phyloP scores from a whole-genome alignment of 2,329 filamentous ascomycete genomes.

The Calonectria hongkongensis region DNA sequence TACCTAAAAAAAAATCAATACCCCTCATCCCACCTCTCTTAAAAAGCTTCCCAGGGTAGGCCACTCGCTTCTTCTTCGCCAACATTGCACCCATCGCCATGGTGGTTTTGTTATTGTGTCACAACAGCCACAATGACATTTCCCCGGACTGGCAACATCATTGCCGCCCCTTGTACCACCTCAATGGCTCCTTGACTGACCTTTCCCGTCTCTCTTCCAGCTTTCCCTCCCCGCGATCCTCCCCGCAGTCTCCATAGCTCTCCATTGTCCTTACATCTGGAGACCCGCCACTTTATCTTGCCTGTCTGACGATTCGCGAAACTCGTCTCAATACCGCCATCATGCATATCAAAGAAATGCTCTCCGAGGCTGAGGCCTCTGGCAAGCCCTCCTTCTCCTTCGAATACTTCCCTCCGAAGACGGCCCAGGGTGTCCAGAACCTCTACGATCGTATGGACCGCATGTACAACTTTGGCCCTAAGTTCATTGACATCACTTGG shows the following conservation, averaged over 20 bases:
- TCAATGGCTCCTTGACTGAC: constrained; percentile 34
- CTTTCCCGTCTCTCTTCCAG: constrained; percentile 12
- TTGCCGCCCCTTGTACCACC: not conserved
- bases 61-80: constrained; percentile 23
- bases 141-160: not conserved
- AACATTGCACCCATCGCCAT: constrained; percentile 5
- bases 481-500: constrained; percentile 99
- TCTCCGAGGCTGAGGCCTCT: constrained; percentile 86
- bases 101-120: constrained; percentile 30
- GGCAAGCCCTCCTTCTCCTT: constrained; percentile 95
- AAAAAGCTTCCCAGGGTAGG: constrained; percentile 31
- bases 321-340: constrained; percentile 59
- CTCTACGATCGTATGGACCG: constrained; percentile 99
- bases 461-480: constrained; percentile 95
- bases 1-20: constrained; percentile 30
- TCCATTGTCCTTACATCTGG: constrained; percentile 29
- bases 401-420: constrained; percentile 99
- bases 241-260: constrained; percentile 32
- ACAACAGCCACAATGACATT: constrained; percentile 21
- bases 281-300: constrained; percentile 17
- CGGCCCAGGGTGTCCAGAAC: constrained; percentile 97
- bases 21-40: constrained; percentile 38
- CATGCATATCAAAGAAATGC: constrained; percentile 98
- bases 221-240: constrained; percentile 25
- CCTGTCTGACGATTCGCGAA: constrained; percentile 2